Conservation (phyloP, 495 filamentous ascomycete species). For the Tetracladium marchalianum region DNA sequence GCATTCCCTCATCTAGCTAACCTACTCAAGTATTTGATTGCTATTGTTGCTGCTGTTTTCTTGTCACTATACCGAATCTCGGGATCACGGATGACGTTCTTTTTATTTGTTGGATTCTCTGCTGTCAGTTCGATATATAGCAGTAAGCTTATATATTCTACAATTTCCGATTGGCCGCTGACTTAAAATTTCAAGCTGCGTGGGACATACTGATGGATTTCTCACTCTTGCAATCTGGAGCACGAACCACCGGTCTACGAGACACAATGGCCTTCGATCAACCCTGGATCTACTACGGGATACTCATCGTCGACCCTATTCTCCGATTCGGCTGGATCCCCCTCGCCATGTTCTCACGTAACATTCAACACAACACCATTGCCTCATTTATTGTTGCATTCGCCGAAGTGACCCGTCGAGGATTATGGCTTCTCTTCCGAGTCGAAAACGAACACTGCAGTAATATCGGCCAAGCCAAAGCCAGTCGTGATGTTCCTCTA, state of each 20-base stretch:
- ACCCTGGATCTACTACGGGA: constrained; percentile 57
- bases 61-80: too few species aligned
- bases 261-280: constrained; percentile 51
- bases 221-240: constrained; percentile 53
- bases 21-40: too few species aligned
- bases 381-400: constrained; percentile 51
- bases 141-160: constrained; percentile 27
- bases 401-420: constrained; percentile 54
- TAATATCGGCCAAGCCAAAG: constrained; percentile 40
- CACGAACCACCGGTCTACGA: constrained; percentile 29
- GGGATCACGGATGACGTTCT: too few species aligned
- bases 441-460: constrained; percentile 72
- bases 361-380: constrained; percentile 53
- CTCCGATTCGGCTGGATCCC: constrained; percentile 70
- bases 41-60: too few species aligned
- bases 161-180: neutral
- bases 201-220: constrained; percentile 95
- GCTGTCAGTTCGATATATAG: too few species aligned
- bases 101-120: too few species aligned
- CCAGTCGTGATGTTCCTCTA: too few species aligned
- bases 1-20: constrained; percentile 38
- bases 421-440: constrained; percentile 63
- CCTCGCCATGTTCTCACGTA: constrained; percentile 50
- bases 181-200: constrained; percentile 34
- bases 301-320: constrained; percentile 56